Conservation (phyloP, 441 rosid genomes). For the Bruguiera hainesii region DNA sequence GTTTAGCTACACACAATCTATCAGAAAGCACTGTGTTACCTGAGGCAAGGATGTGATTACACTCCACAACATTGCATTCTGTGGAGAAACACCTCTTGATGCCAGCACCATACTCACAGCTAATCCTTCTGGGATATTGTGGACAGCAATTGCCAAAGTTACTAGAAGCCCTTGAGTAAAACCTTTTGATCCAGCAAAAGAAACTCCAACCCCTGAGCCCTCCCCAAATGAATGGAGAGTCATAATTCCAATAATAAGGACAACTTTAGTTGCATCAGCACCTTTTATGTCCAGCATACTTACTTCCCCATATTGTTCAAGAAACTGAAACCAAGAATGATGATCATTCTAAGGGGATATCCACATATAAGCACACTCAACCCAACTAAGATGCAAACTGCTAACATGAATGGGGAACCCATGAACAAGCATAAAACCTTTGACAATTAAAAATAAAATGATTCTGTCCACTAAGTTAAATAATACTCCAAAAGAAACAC, state of each 20-base stretch:
- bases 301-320: slow-evolving; percentile 94
- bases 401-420: no score
- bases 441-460: no score
- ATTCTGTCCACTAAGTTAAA: no score
- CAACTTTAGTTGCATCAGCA: slow-evolving; percentile 92
- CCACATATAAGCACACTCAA: background rate
- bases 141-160: slow-evolving; percentile 97
- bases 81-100: slow-evolving; percentile 97
- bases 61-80: slow-evolving; percentile 99
- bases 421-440: no score
- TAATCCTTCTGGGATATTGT: slow-evolving; percentile 94
- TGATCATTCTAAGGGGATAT: slow-evolving; percentile 8
- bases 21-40: slow-evolving; percentile 38
- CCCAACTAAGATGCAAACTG: no score
- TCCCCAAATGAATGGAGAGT: slow-evolving; percentile 99
- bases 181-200: slow-evolving; percentile 96
- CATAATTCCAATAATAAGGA: slow-evolving; percentile 97
- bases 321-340: slow-evolving; percentile 55
- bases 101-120: slow-evolving; percentile 99
- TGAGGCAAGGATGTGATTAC: slow-evolving; percentile 95
- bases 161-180: slow-evolving; percentile 94
- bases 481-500: no score
- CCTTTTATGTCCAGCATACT: slow-evolving; percentile 99
- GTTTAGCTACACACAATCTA: background rate
- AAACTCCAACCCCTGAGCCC: slow-evolving; percentile 98